Percentiles rank a stretch among this genome's conserved stretches.
Conservation (phyloP, 345 rosid species). For the Citrus trifoliata region DNA sequence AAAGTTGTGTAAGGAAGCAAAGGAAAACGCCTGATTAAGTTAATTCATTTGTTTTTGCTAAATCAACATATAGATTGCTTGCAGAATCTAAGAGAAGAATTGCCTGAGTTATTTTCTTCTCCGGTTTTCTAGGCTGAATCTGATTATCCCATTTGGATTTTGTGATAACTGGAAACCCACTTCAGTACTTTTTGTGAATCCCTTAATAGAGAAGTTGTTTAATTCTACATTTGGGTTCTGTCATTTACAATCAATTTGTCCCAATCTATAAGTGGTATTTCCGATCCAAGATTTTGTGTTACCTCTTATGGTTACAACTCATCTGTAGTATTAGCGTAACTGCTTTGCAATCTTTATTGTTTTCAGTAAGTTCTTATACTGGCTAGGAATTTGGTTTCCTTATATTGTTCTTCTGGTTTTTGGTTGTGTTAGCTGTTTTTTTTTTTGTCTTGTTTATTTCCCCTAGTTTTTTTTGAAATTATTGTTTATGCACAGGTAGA, state of each 20-base stretch:
- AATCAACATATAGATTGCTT: neutral
- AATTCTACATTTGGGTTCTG: neutral
- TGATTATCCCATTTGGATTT: neutral
- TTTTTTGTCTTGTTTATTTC: neutral
- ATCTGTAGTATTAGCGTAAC: neutral
- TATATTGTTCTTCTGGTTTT: neutral
- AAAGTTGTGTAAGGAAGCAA: neutral
- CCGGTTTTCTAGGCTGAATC: neutral
- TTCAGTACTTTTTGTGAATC: neutral
- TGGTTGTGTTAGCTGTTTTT: neutral
- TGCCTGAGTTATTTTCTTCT: neutral
- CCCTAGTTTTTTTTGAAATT: neutral
- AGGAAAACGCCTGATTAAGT: neutral
- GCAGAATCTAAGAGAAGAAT: neutral
- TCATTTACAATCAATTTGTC: neutral
- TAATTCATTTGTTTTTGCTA: neutral
- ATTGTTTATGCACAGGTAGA: constrained; percentile 9
- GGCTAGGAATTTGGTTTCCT: neutral
- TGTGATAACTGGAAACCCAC: neutral
- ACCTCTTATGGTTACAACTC: neutral
- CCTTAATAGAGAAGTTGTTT: neutral
- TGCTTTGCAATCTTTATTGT: neutral
- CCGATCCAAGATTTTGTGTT: neutral
- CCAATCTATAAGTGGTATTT: neutral
- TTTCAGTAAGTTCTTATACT: neutral